phyloP scores from a whole-genome alignment of 1,284 basidiomycete genomes.

The Ceratobasidium sp. region DNA sequence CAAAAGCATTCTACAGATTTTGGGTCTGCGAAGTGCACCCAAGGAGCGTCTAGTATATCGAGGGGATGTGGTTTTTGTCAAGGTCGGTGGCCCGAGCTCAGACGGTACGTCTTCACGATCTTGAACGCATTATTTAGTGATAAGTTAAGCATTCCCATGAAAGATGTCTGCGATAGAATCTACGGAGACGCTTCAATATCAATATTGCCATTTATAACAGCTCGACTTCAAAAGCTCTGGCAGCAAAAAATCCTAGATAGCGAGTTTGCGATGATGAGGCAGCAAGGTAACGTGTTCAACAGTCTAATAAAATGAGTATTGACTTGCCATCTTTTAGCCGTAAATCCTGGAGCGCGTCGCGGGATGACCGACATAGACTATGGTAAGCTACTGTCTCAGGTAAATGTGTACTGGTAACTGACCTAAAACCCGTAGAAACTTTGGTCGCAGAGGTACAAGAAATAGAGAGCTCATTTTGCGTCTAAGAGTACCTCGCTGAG shows the following conservation, averaged over 20 bases:
- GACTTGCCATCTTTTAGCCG: not conserved
- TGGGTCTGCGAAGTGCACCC: not conserved
- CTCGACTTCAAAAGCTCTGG: slow-evolving; percentile 8
- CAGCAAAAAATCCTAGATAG: not conserved
- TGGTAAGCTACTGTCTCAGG: not conserved
- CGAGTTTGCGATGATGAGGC: slow-evolving; percentile 6
- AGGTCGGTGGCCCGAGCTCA: not conserved
- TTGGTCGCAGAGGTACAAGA: not conserved
- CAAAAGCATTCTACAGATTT: not conserved
- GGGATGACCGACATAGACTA: not conserved
- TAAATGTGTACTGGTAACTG: not conserved
- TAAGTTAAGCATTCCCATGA: not conserved
- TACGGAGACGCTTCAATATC: slow-evolving; percentile 14
- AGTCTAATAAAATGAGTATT: not conserved
- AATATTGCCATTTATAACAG: not conserved
- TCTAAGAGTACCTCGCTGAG: not conserved
- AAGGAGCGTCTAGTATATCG: not conserved
- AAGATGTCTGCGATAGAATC: slow-evolving; percentile 4
- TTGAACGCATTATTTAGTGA: not conserved
- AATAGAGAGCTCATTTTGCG: not conserved
- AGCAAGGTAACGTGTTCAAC: slow-evolving; percentile 26
- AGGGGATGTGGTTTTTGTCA: slow-evolving; percentile 7
- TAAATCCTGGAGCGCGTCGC: not conserved
- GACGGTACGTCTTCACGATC: not conserved
- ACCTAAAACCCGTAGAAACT: not conserved